Percentiles rank a stretch among this genome's conserved stretches.
Evolutionary conservation across 768 basidiomycete genomes (phyloP).

Genomic region (Tricholoma matsutake): DNA sequence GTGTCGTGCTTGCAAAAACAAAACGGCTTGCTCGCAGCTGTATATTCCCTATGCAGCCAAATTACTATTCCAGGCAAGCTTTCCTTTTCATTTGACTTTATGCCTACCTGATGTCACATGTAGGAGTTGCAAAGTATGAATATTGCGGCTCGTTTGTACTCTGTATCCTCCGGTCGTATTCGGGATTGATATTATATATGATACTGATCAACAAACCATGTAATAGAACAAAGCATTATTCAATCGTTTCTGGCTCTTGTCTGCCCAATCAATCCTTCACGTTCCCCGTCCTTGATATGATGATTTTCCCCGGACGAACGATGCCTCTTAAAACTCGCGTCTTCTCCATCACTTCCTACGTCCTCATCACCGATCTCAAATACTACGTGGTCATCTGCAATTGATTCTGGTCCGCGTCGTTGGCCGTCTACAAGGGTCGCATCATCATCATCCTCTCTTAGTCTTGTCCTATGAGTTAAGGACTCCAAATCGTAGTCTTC

Average conservation of each 20-base stretch:
- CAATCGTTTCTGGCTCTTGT: conserved; percentile 35
- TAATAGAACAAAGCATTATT: conserved; percentile 16
- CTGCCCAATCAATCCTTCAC: conserved; percentile 59
- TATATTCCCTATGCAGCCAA: conserved; percentile 98
- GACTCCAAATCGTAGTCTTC: conserved; percentile 89
- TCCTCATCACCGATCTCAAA: conserved; percentile 91
- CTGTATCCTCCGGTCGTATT: conserved; percentile 83
- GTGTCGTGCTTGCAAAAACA: conserved; percentile 97
- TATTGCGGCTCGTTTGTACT: conserved; percentile 84
- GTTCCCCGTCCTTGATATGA: conserved; percentile 51
- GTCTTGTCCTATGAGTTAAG: conserved; percentile 52
- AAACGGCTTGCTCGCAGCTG: conserved; percentile 88
- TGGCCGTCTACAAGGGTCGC: conserved; percentile 68
- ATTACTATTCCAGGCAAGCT: conserved; percentile 84
- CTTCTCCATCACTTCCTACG: conserved; percentile 61
- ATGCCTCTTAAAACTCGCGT: conserved; percentile 51
- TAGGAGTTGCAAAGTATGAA: conserved; percentile 96
- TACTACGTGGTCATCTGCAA: conserved; percentile 71
- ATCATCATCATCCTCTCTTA: conserved; percentile 62
- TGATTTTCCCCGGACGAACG: conserved; percentile 49
- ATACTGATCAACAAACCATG: conserved; percentile 18
- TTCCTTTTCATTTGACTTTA: neutral
- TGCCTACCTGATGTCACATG: conserved; percentile 5
- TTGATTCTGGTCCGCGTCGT: conserved; percentile 42
- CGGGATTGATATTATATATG: conserved; percentile 48